Percentiles rank a stretch among this genome's conserved stretches.
Conservation (phyloP, 176 grass and related monocot genomes). For the Echinochloa phyllopogon region DNA sequence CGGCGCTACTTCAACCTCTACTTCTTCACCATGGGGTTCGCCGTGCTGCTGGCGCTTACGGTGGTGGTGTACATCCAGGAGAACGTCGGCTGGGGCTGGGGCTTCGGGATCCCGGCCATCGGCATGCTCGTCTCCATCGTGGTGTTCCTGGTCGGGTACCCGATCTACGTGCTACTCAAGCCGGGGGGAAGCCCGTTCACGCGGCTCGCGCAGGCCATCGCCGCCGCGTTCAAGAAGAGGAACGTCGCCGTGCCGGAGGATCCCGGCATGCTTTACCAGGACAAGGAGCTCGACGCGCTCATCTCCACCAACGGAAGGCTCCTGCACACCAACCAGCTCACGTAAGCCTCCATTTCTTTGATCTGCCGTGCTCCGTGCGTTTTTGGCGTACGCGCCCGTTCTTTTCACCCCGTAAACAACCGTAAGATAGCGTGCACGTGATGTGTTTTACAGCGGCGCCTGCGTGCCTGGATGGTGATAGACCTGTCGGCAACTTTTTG, state of each 20-base stretch:
- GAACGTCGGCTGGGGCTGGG: constrained; percentile 66
- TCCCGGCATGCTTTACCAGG: constrained; percentile 54
- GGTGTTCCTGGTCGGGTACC: constrained; percentile 52
- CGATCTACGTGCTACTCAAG: constrained; percentile 50
- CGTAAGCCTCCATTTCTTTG: neutral
- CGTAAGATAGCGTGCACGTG: constrained; percentile 6
- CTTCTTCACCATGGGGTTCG: constrained; percentile 68
- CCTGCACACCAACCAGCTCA: constrained; percentile 60
- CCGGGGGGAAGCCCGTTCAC: constrained; percentile 66
- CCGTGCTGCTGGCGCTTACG: constrained; percentile 60
- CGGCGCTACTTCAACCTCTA: constrained; percentile 82
- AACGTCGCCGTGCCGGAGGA: constrained; percentile 50
- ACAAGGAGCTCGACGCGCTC: constrained; percentile 64
- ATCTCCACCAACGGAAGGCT: constrained; percentile 73
- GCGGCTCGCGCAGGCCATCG: constrained; percentile 47
- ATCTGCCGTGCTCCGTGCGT: neutral
- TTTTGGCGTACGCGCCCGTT: too few relatives aligned
- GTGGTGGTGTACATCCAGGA: constrained; percentile 80
- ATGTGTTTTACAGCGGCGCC: neutral
- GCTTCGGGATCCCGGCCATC: constrained; percentile 60
- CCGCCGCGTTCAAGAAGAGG: constrained; percentile 60
- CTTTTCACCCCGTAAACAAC: neutral
- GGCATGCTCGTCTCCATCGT: constrained; percentile 63
- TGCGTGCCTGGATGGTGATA: constrained; percentile 1
- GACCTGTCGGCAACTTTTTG: constrained; percentile 29